Base-by-base conservation (phyloP, 139 green algal species). In the Micractinium conductrix region DNA sequence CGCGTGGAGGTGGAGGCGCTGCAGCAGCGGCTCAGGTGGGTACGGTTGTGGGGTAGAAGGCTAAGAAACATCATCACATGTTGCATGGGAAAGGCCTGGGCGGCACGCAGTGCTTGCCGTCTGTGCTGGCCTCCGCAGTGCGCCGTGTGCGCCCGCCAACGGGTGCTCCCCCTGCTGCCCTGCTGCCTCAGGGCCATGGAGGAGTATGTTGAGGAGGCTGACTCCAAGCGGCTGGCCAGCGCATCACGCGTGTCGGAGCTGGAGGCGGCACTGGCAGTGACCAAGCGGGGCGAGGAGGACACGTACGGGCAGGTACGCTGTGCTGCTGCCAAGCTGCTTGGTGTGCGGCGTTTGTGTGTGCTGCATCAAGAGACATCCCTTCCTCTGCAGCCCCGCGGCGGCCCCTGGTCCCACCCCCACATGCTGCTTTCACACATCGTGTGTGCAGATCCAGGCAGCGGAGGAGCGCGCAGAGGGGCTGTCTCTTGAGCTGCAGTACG, bases 1-100 rank as follows among this genome's bases (percentile, higher is more conserved):
- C 68, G 76, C 9, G 80, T 89, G n/a, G 86, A 89, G 75, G 84
- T 89, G 68, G 80, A 84, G 79, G 63, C 68, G 48, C 80, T 89
- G 55, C 79, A 78, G 65, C 58, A 79, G 53, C 62, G 79, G 42
- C 38, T 89, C 19, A 84, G 26, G 78, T 84, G 78, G 0, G 60
- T n/a, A 24, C 8, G 30, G 30, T 45, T n/a, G 28, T 44, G 26
- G 14, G 45, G 2, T 62, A 1, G 42, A n/a, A n/a, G 48, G 48
- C 48, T 14, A 58, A 14, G 48, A 58, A 22, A 58, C 48, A 22
- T 58, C 14, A 58, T 14, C 48, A 58, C 48, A 58, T n/a, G n/a
- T n/a, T n/a, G n/a, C n/a, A n/a, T n/a, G n/a, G n/a, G n/a, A n/a
- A n/a, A n/a, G n/a, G n/a, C n/a, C n/a, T n/a, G n/a, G n/a, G n/a